Base-by-base conservation (phyloP, 192 early-diverging fungal genomes). In the Entomortierella beljakovae region DNA sequence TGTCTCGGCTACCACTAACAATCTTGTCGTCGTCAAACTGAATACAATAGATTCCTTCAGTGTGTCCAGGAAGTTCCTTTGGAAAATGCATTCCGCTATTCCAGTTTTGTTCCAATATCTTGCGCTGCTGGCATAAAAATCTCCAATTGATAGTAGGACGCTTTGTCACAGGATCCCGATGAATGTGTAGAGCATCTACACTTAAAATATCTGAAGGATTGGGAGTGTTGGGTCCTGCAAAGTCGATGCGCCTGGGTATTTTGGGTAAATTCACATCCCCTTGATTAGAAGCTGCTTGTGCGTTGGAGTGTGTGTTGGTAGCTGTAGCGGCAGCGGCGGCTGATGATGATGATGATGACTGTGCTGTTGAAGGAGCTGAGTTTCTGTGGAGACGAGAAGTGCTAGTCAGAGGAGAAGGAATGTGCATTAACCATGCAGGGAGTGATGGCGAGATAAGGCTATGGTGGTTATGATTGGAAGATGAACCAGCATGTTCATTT, bases 41-140 rank as follows among this genome's bases (percentile, higher is more conserved):
- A 54, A 94, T 68, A 49, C 90, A 94, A 70, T 98, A 98, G 5
- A 98, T 90, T 37, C 94, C 90, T 51, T 97, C 97, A 0, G 84
- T 66, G 64, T 98, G 97, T 9, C 92, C 92, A 62, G 90, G 88
- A 32, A 94, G 85, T 34, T 90, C 85, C 18, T 81, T 83, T 13
- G 86, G 76, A 2, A 75, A 82, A 60, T 88, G 95, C 18, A 79
- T 72, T 8, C 92, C 92, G 6, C 66, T 28, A 20, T 61, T 82
- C 96, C 96, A 98, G 75, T 97, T 92, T 16, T 59, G 59, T 56
- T 93, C 88, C 40, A 98, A 72, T 26, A 70, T 18, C 26, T 70
- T 62, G 35, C 94, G 84, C 58, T 96, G 88, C 6, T 82, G 68
- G 68, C 92, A 98, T 1, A 96, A 59, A 48, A 81, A 60, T 57